Evolutionary conservation across 2,329 filamentous ascomycete genomes (phyloP).

Genomic region (Penicillium sp.): DNA sequence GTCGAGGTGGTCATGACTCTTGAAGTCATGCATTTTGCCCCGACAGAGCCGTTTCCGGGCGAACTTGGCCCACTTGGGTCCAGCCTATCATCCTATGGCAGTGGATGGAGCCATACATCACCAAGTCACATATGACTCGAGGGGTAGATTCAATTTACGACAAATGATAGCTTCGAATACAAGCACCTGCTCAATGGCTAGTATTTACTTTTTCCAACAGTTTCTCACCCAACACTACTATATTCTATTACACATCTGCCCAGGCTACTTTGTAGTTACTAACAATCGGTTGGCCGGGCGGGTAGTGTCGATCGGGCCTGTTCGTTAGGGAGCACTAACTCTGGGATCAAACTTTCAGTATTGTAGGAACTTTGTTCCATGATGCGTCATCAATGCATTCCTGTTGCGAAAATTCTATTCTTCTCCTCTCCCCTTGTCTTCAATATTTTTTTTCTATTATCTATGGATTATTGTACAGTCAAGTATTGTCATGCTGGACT

Average conservation of each 20-base stretch:
- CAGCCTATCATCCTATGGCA: conserved; percentile 3
- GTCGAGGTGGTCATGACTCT: neutral
- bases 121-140: neutral
- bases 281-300: neutral
- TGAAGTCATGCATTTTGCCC: conserved; percentile 10
- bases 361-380: neutral
- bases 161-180: neutral
- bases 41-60: conserved; percentile 11
- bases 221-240: neutral
- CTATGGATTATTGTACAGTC: neutral
- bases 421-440: neutral
- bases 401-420: neutral
- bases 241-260: neutral
- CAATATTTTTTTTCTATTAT: neutral
- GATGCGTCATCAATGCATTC: neutral
- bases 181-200: neutral
- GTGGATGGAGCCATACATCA: neutral
- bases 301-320: conserved; percentile 5
- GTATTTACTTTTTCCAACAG: too few species aligned
- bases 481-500: neutral
- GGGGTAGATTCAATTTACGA: neutral
- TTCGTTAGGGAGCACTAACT: neutral
- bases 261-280: neutral
- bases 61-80: conserved; percentile 3
- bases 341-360: neutral